Base-by-base conservation (phyloP, 148 eudicot species). In the Dysphania ambrosioides region DNA sequence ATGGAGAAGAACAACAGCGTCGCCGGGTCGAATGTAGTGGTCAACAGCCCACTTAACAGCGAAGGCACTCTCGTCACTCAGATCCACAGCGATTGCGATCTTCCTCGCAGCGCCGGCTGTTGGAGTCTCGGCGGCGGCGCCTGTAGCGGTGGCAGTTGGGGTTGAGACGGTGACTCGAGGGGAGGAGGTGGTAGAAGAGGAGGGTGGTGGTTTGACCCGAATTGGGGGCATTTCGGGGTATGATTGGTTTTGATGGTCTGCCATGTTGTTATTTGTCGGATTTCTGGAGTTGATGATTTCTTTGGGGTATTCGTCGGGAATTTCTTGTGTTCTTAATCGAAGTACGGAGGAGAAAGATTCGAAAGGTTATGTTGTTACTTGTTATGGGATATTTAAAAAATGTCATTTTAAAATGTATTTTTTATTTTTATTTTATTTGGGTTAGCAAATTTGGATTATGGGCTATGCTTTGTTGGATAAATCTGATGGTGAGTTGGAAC, bases 11-110 rank as follows among this genome's bases (percentile, higher is more conserved):
- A 91, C 82, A 4, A 91, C 97, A 31, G 97, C 97, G 77, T 91
- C 93, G 0, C 97, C 97, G 16, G 97, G 97, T 3, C 97, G 79
- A 68, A 92, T 75, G 75, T 92, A 92, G 58, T 92, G 91, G 71
- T 87, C 86, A 65, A 92, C 97, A 23, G 97, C 84, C 97, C 97
- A 92, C 58, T 92, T 92, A 13, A 92, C 97, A 63, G 97, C 95
- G 78, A 87, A 90, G 35, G 95, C 97, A 18, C 89, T 85, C 72
- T 92, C 97, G 77, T 90, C 95, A 80, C 87, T 82, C 57, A 90
- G 88, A 79, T 92, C 95, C 5, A 92, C 97, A 36, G 97, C 97
- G 49, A 92, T 90, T 1, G 91, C 97, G 32, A 92, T 90, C 77
- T 77, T 79, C 32, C 97, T 84, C 24, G 90, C 93, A 15, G 97